Percentiles rank a stretch among this genome's conserved stretches.
Evolutionary conservation across 108 stramenopile genomes (phyloP).

Genomic region (Nitzschia putrida): DNA sequence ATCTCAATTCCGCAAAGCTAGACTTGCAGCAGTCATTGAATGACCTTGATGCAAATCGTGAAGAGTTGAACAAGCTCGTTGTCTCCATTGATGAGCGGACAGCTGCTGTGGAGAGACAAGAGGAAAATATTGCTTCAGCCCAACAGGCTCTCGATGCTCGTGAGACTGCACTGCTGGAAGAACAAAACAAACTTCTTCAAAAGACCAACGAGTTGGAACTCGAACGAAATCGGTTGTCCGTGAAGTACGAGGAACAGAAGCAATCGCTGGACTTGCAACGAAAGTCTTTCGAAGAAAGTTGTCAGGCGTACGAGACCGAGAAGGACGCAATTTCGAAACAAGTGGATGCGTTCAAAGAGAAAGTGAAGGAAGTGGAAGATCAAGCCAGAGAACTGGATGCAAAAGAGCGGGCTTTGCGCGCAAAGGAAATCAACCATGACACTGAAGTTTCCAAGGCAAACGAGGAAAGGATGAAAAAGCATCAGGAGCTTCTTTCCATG

Average conservation of each 20-base stretch:
- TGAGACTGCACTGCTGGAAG: constrained; percentile 6
- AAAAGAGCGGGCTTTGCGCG: neutral
- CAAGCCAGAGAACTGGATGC: neutral
- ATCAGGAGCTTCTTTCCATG: constrained; percentile 1
- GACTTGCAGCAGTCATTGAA: constrained; percentile 18
- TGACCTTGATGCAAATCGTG: constrained; percentile 27
- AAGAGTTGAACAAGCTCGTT: constrained; percentile 27
- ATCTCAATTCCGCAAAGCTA: constrained; percentile 17
- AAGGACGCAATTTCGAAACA: neutral
- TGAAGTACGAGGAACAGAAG: constrained; percentile 8
- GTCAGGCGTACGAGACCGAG: neutral
- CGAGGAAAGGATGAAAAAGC: neutral
- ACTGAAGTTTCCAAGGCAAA: neutral
- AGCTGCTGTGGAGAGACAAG: constrained; percentile 1
- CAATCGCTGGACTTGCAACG: constrained; percentile 17
- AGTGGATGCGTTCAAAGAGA: neutral
- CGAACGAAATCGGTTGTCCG: neutral
- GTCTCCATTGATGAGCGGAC: constrained; percentile 17
- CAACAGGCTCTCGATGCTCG: constrained; percentile 10
- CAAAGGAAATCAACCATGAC: neutral
- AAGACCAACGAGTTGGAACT: neutral
- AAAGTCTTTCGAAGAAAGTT: constrained; percentile 7
- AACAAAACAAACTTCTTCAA: constrained; percentile 1
- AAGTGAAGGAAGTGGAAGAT: neutral
- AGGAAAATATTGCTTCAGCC: constrained; percentile 7